Evolutionary conservation across 305 asterid species (phyloP).

Genomic region (Fraxinus dipetala): DNA sequence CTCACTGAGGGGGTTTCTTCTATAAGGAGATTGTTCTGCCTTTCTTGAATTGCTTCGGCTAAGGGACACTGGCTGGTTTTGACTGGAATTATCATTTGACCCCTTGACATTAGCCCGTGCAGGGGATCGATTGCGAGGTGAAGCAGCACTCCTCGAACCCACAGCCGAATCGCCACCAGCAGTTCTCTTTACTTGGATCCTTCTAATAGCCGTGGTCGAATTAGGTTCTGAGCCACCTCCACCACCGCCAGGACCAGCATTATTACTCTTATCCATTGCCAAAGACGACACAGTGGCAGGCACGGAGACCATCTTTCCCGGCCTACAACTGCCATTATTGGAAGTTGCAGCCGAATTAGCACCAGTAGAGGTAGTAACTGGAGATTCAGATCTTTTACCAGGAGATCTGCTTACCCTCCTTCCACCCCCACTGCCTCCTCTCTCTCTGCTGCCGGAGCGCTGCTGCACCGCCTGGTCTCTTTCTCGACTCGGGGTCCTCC

Average conservation of each 20-base stretch:
- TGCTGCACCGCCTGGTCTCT: conserved; percentile 44
- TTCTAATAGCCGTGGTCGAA: conserved; percentile 43
- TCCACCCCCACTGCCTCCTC: conserved; percentile 45
- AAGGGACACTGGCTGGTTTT: conserved; percentile 59
- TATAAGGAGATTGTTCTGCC: conserved; percentile 71
- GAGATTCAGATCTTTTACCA: conserved; percentile 87
- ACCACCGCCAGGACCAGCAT: conserved; percentile 27
- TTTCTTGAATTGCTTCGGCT: conserved; percentile 92
- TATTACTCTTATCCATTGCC: conserved; percentile 51
- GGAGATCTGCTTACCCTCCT: conserved; percentile 95
- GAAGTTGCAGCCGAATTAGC: conserved; percentile 28
- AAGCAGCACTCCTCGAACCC: conserved; percentile 47
- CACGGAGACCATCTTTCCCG: conserved; percentile 87
- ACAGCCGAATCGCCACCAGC: conserved; percentile 44
- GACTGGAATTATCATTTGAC: conserved; percentile 35
- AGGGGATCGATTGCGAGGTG: conserved; percentile 87
- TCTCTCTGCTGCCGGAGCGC: conserved; percentile 73
- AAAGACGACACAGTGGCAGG: conserved; percentile 66
- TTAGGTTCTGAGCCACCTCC: conserved; percentile 14
- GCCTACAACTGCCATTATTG: conserved; percentile 37
- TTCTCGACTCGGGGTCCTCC: conserved; percentile 88
- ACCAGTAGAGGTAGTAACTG: conserved; percentile 30
- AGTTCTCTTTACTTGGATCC: conserved; percentile 79
- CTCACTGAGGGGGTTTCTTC: conserved; percentile 76
- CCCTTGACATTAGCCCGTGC: conserved; percentile 43